These are phyloP conservation scores for Parasitella parasitica DNA, from an alignment of 371 early-diverging fungal species.

Conservation along the genomic window DNA sequence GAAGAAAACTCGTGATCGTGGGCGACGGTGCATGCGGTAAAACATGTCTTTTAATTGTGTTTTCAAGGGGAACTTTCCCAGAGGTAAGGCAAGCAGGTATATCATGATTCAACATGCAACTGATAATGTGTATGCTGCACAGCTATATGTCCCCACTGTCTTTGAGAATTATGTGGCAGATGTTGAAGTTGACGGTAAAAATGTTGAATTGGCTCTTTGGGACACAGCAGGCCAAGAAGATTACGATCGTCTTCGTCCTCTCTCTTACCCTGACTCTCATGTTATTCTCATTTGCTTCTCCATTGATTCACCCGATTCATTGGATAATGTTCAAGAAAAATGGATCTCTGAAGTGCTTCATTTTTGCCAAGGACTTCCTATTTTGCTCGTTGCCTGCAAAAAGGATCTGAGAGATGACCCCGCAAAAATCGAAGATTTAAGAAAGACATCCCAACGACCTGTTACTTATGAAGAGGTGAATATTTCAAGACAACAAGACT, in stretches of 20 bases:
- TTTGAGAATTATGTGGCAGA: constrained; percentile 96
- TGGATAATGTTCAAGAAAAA: constrained; percentile 85
- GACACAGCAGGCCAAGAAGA: constrained; percentile 96
- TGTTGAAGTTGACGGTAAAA: constrained; percentile 68
- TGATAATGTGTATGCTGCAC: background rate
- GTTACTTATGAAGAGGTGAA: constrained; percentile 78
- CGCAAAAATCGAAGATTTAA: constrained; percentile 71
- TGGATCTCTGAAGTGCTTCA: constrained; percentile 93
- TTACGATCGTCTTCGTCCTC: constrained; percentile 89
- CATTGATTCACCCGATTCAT: constrained; percentile 84
- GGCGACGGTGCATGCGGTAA: constrained; percentile 99
- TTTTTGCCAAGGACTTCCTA: constrained; percentile 84
- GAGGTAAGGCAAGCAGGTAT: constrained; percentile 65
- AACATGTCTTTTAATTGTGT: constrained; percentile 95
- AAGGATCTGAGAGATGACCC: constrained; percentile 87
- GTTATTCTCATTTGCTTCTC: constrained; percentile 87
- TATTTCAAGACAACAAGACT: too few relatives aligned
- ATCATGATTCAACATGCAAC: too few relatives aligned
- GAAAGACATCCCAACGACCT: constrained; percentile 73
- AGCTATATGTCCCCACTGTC: constrained; percentile 90
- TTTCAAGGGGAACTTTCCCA: constrained; percentile 91
- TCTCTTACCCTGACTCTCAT: constrained; percentile 90
- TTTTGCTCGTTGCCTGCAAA: constrained; percentile 89
- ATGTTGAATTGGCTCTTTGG: constrained; percentile 76
- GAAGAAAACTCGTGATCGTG: constrained; percentile 95